These are phyloP conservation scores for Diutina mesorugosa DNA, from an alignment of 1,139 yeast species.

Conservation along the genomic window DNA sequence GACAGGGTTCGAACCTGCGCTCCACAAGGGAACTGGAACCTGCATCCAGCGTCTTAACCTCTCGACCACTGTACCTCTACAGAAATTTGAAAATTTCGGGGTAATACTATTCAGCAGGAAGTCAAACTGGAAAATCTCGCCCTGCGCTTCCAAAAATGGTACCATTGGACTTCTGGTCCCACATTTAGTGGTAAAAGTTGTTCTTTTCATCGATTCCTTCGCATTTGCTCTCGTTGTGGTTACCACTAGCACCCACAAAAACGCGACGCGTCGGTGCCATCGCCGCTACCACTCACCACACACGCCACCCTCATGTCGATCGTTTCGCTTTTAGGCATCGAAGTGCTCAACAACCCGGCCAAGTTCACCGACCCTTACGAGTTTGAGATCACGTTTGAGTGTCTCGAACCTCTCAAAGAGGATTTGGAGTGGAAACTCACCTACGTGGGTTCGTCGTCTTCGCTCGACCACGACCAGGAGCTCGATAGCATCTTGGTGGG, in stretches of 20 bases:
- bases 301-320: slow-evolving; percentile 55
- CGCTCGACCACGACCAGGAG: slow-evolving; percentile 93
- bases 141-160: neutral
- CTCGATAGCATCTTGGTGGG: slow-evolving; percentile 91
- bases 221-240: neutral
- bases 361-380: slow-evolving; percentile 87
- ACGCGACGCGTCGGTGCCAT: neutral
- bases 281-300: neutral
- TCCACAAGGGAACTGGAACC: neutral
- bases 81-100: neutral
- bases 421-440: slow-evolving; percentile 96
- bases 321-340: slow-evolving; percentile 83
- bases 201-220: too few species aligned
- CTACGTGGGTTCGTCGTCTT: slow-evolving; percentile 89
- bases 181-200: too few species aligned
- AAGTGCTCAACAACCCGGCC: slow-evolving; percentile 91
- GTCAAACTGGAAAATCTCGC: too few species aligned
- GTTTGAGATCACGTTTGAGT: slow-evolving; percentile 94
- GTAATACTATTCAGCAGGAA: neutral
- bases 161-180: neutral
- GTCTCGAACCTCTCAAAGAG: slow-evolving; percentile 83
- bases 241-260: neutral
- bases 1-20: neutral
- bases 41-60: neutral
- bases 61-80: neutral